Conservation (phyloP, 2,329 filamentous ascomycete genomes). For the Calycina herbarum region DNA sequence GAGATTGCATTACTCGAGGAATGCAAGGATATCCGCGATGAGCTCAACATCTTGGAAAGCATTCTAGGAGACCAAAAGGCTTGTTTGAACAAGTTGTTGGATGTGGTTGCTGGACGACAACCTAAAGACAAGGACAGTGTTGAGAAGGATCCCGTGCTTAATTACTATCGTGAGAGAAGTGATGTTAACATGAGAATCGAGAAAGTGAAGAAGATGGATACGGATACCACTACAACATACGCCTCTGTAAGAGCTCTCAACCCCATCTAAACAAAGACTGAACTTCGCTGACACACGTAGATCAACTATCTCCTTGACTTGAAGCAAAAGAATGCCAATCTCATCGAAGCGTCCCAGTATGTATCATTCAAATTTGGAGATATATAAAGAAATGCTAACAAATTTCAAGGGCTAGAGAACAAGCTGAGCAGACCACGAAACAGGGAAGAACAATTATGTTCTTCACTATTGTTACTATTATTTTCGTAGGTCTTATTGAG, state of each 20-base stretch:
- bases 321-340: constrained; percentile 11
- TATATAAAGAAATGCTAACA: not conserved
- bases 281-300: not conserved
- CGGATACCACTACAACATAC: not conserved
- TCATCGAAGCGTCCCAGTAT: not conserved
- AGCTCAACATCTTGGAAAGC: constrained; percentile 3
- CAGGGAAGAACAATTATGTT: constrained; percentile 1
- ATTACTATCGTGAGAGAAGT: constrained; percentile 3
- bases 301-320: constrained; percentile 11
- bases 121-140: not conserved
- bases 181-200: constrained; percentile 6
- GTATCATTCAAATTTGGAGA: no score
- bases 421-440: not conserved
- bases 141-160: not conserved
- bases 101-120: not conserved
- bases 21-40: constrained; percentile 10
- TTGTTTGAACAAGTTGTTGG: not conserved
- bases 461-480: not conserved
- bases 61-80: not conserved
- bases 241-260: not conserved
- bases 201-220: constrained; percentile 8
- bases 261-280: no score
- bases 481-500: not conserved
- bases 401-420: not conserved
- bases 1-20: constrained; percentile 7